A percentile compares a stretch with the other conserved stretches of the same genome.
phyloP scores from a whole-genome alignment of 768 basidiomycete genomes.

The Rhizopogon vinicolor region DNA sequence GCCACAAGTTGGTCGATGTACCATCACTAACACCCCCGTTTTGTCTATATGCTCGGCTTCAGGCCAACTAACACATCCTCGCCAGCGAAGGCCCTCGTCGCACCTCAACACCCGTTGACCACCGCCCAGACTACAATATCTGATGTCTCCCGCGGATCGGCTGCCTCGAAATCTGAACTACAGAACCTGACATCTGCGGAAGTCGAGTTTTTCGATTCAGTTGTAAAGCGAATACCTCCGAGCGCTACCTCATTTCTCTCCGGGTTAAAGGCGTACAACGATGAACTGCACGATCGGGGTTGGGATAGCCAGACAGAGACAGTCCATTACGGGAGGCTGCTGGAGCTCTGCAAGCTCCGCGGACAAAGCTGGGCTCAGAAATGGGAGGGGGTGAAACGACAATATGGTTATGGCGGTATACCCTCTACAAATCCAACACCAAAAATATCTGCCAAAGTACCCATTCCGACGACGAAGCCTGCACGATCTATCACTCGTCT shows the following conservation, averaged over 20 bases:
- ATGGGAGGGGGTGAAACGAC: conserved; percentile 68
- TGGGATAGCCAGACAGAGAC: conserved; percentile 77
- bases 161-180: conserved; percentile 43
- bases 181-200: conserved; percentile 48
- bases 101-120: conserved; percentile 10
- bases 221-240: conserved; percentile 63
- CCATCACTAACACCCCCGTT: neutral
- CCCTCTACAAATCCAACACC: conserved; percentile 10
- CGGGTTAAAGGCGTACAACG: conserved; percentile 84
- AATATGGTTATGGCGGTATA: conserved; percentile 37
- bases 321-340: conserved; percentile 73
- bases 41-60: conserved; percentile 37
- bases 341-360: conserved; percentile 79
- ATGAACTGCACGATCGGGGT: conserved; percentile 67
- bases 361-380: conserved; percentile 79
- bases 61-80: conserved; percentile 46
- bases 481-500: conserved; percentile 21
- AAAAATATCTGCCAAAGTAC: conserved; percentile 12
- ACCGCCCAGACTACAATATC: conserved; percentile 10
- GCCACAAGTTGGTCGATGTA: neutral
- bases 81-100: conserved; percentile 29
- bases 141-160: conserved; percentile 38
- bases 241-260: conserved; percentile 72
- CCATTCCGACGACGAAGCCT: conserved; percentile 11
- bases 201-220: conserved; percentile 68